Evolutionary conservation across 2,329 filamentous ascomycete genomes (phyloP).

Genomic region (Furcasterigmium sp.): DNA sequence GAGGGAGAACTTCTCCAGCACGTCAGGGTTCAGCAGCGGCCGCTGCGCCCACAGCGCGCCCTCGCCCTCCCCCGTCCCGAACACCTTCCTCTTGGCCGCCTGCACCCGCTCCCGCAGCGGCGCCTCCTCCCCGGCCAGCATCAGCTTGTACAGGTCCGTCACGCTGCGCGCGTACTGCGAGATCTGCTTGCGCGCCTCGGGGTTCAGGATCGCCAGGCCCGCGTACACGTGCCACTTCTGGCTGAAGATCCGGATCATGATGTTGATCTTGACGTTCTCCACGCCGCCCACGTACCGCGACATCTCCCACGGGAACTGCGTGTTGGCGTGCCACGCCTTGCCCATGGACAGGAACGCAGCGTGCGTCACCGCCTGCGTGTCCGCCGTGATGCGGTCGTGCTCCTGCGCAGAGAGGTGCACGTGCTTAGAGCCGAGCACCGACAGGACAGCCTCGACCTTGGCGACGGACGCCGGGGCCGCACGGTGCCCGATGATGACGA

Average conservation of each 20-base stretch:
- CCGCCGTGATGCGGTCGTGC: conserved; percentile 95
- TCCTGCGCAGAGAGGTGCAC: conserved; percentile 82
- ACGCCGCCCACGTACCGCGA: conserved; percentile 95
- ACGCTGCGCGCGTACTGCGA: conserved; percentile 89
- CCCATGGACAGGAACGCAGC: conserved; percentile 97
- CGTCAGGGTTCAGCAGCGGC: conserved; percentile 71
- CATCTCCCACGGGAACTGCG: conserved; percentile 95
- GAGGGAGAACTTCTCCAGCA: conserved; percentile 85
- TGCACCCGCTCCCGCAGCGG: conserved; percentile 71
- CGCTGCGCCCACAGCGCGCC: conserved; percentile 53
- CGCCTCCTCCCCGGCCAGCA: conserved; percentile 77
- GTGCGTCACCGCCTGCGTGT: conserved; percentile 97
- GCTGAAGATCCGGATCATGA: conserved; percentile 92
- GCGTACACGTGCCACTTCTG: conserved; percentile 99
- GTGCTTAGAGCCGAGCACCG: conserved; percentile 77
- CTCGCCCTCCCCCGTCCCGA: conserved; percentile 60
- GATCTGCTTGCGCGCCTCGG: conserved; percentile 86
- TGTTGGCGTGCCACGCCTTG: conserved; percentile 91
- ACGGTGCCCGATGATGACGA: conserved; percentile 91
- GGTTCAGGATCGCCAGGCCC: conserved; percentile 93
- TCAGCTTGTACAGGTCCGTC: conserved; percentile 92
- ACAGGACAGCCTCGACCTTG: conserved; percentile 76
- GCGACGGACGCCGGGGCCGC: conserved; percentile 70
- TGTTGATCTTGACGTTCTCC: conserved; percentile 98
- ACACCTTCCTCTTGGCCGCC: conserved; percentile 61